phyloP scores from a whole-genome alignment of 2,329 filamentous ascomycete genomes.

The Sporothrix phasma region DNA sequence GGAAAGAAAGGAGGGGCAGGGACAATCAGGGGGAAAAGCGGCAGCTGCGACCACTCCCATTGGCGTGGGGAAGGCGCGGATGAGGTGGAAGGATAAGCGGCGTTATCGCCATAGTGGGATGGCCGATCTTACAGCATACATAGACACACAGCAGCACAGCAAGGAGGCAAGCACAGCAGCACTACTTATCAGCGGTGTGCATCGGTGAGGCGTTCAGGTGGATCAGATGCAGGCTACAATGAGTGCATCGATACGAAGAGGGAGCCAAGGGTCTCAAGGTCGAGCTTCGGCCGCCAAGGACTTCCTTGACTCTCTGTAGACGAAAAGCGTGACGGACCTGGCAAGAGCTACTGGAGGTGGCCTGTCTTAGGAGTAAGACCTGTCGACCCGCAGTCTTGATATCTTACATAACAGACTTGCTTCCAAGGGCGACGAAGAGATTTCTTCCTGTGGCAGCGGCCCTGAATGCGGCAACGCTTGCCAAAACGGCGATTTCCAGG shows the following conservation, averaged over 20 bases:
- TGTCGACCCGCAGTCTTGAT: too few relatives aligned
- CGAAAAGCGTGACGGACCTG: neutral
- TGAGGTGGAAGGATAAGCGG: neutral
- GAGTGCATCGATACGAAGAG: neutral
- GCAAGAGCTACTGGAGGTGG: neutral
- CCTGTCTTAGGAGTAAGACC: neutral
- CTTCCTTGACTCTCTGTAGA: neutral
- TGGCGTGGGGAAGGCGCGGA: conserved; percentile 8
- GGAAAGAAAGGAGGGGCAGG: neutral
- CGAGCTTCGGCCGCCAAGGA: too few relatives aligned
- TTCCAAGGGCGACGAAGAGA: neutral
- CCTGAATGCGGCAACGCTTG: neutral
- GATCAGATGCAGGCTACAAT: neutral
- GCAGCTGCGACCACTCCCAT: neutral
- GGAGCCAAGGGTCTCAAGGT: neutral
- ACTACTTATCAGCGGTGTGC: neutral
- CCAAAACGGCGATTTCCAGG: neutral
- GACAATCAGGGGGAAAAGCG: neutral
- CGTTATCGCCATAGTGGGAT: neutral
- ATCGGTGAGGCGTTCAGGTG: conserved; percentile 3
- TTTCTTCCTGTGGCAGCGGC: neutral
- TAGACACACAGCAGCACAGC: neutral
- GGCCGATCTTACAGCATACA: neutral
- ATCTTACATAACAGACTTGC: too few relatives aligned
- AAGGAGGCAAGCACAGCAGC: neutral